Evolutionary conservation across 2,329 filamentous ascomycete genomes (phyloP).

Genomic region (Penicillium hesseltinei): DNA sequence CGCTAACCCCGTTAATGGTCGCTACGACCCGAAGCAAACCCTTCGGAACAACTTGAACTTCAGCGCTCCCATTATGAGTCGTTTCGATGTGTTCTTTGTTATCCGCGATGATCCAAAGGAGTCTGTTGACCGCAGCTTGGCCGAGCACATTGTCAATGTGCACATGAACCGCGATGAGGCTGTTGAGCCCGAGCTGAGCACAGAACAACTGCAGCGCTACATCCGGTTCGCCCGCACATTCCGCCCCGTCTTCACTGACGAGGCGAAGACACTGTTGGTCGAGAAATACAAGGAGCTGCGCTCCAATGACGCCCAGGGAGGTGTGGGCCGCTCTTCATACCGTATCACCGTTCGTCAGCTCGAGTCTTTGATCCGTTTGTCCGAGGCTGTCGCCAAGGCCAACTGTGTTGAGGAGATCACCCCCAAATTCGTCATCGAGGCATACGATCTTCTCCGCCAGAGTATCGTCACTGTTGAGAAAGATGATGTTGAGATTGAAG

Average conservation of each 20-base stretch:
- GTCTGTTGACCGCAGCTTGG: slow-evolving; percentile 81
- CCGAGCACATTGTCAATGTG: slow-evolving; percentile 89
- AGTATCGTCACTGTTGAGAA: slow-evolving; percentile 98
- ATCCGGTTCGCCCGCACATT: slow-evolving; percentile 96
- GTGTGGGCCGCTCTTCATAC: slow-evolving; percentile 91
- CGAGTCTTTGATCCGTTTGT: slow-evolving; percentile 91
- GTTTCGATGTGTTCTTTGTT: slow-evolving; percentile 98
- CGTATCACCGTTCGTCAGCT: slow-evolving; percentile 95
- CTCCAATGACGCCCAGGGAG: slow-evolving; percentile 89
- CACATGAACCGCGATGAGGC: slow-evolving; percentile 92
- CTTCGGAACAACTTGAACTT: slow-evolving; percentile 96
- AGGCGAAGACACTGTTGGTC: slow-evolving; percentile 81
- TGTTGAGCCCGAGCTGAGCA: slow-evolving; percentile 88
- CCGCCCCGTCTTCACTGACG: slow-evolving; percentile 84
- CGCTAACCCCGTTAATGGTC: slow-evolving; percentile 90
- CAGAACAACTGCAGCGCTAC: slow-evolving; percentile 93
- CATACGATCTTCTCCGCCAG: slow-evolving; percentile 84
- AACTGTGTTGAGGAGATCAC: slow-evolving; percentile 93
- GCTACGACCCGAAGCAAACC: slow-evolving; percentile 93
- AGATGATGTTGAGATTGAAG: slow-evolving; percentile 92
- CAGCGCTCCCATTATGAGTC: slow-evolving; percentile 98
- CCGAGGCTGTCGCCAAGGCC: slow-evolving; percentile 96
- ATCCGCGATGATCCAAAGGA: slow-evolving; percentile 97
- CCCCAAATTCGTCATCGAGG: slow-evolving; percentile 82
- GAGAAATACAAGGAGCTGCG: slow-evolving; percentile 94